Evolutionary conservation across 495 filamentous ascomycete species (phyloP).

Genomic region (Elasticomyces elasticus): DNA sequence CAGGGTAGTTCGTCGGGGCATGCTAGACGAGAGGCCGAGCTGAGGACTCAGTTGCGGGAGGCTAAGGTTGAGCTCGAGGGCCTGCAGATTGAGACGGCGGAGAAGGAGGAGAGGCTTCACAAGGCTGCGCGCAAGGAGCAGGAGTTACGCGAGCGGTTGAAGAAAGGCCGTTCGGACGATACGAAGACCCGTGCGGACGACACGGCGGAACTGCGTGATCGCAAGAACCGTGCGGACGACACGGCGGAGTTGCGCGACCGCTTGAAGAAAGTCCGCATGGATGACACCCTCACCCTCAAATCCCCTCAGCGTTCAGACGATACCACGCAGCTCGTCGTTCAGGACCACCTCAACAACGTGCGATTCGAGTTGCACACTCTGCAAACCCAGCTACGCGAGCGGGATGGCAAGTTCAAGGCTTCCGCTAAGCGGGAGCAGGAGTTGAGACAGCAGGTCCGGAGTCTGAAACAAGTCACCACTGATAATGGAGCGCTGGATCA

Average conservation of each 20-base stretch:
- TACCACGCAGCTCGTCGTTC: constrained; percentile 4
- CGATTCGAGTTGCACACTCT: constrained; percentile 9
- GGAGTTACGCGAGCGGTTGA: constrained; percentile 15
- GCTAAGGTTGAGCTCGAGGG: constrained; percentile 17
- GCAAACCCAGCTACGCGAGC: constrained; percentile 14
- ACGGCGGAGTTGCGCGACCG: too few relatives aligned
- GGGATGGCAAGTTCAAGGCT: constrained; percentile 4
- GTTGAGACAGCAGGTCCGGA: constrained; percentile 10
- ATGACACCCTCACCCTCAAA: too few relatives aligned
- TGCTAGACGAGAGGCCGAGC: constrained; percentile 21
- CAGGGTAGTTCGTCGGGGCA: constrained; percentile 20
- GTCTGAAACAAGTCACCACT: constrained; percentile 1
- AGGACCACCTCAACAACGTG: constrained; percentile 13
- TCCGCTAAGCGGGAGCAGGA: constrained; percentile 12
- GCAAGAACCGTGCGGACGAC: too few relatives aligned
- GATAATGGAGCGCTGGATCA: constrained; percentile 8
- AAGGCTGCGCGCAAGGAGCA: constrained; percentile 9
- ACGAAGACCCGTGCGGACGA: too few relatives aligned
- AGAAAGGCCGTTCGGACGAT: constrained; percentile 3
- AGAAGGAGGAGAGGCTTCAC: constrained; percentile 18
- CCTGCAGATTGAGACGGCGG: constrained; percentile 14
- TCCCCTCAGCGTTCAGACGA: not conserved
- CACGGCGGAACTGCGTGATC: too few relatives aligned
- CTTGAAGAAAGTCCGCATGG: too few relatives aligned
- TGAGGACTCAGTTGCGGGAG: constrained; percentile 17